phyloP scores from a whole-genome alignment of 352 stramenopile species.

The Globisporangium megalacanthum region DNA sequence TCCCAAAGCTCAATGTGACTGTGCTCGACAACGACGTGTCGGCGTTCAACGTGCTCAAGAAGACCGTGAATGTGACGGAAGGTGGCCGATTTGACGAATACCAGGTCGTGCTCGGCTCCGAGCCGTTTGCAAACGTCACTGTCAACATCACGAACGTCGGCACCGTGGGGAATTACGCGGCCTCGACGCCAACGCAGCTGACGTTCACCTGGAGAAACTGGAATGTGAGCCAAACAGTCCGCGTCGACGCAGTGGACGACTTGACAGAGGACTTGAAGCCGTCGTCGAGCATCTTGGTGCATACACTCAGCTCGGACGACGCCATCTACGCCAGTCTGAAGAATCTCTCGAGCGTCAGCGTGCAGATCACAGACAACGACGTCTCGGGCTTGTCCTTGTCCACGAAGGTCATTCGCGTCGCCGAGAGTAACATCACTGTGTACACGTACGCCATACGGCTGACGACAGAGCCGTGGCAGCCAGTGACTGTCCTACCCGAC shows the following conservation, averaged over 20 bases:
- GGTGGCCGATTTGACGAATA: slow-evolving; percentile 41
- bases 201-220: slow-evolving; percentile 68
- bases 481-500: slow-evolving; percentile 44
- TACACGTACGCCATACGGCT: slow-evolving; percentile 48
- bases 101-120: slow-evolving; percentile 41
- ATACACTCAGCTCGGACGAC: slow-evolving; percentile 58
- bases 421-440: slow-evolving; percentile 33
- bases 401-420: slow-evolving; percentile 21
- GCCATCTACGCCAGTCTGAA: slow-evolving; percentile 50
- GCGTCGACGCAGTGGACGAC: slow-evolving; percentile 56
- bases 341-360: slow-evolving; percentile 36
- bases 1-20: slow-evolving; percentile 56
- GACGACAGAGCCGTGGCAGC: slow-evolving; percentile 58
- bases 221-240: slow-evolving; percentile 51
- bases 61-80: slow-evolving; percentile 35
- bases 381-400: slow-evolving; percentile 54
- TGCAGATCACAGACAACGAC: slow-evolving; percentile 63
- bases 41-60: slow-evolving; percentile 38
- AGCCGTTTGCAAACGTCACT: slow-evolving; percentile 67
- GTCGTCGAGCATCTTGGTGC: slow-evolving; percentile 45
- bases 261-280: slow-evolving; percentile 36
- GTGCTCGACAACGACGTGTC: slow-evolving; percentile 65
- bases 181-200: slow-evolving; percentile 24
- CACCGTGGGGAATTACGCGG: slow-evolving; percentile 36
- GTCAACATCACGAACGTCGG: slow-evolving; percentile 44